Base-by-base conservation (phyloP, 73 alveolate species). In the Effrenium voratum region DNA sequence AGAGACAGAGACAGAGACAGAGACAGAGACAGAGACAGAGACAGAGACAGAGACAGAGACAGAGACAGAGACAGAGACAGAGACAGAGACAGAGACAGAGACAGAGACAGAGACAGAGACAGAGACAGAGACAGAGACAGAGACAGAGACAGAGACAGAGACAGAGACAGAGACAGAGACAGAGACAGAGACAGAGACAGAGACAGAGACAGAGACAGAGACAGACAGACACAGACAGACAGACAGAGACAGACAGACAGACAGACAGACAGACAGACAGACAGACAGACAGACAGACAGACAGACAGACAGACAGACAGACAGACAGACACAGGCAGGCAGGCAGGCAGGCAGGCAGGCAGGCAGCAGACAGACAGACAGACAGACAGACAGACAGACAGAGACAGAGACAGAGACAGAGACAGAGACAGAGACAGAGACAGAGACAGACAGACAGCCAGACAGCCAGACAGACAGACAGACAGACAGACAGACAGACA, bases 21-120 rank as follows among this genome's bases (percentile, higher is more conserved):
- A 75, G 86, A 75, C 86, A 75, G 57, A 75, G 55, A 75, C 43
- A 75, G 43, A 75, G 40, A 75, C 57, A 75, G 57, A 75, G 43
- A 75, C 80, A 66, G 40, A 66, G 44, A 66, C 80, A 66, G 80
- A 66, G 40, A 66, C 44, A 66, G 44, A 66, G 43, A 66, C 43
- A 66, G 43, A 66, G 40, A 66, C 40, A 66, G 40, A 66, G 80
- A 66, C 32, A 55, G 32, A 55, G 70, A 55, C 70, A 55, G 70
- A 55, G 32, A 55, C 32, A 55, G 32, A 55, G 80, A 66, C 80
- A 55, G 70, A 55, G 32, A 55, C 32, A 55, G 32, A 55, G 70
- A 55, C 70, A 55, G 70, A 55, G 32, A 55, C 32, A 55, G 32
- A 55, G 70, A 55, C 70, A 55, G 70, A 55, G 32, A 55, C 32